phyloP scores from a whole-genome alignment of 495 filamentous ascomycete species.

The Amniculicola lignicola region DNA sequence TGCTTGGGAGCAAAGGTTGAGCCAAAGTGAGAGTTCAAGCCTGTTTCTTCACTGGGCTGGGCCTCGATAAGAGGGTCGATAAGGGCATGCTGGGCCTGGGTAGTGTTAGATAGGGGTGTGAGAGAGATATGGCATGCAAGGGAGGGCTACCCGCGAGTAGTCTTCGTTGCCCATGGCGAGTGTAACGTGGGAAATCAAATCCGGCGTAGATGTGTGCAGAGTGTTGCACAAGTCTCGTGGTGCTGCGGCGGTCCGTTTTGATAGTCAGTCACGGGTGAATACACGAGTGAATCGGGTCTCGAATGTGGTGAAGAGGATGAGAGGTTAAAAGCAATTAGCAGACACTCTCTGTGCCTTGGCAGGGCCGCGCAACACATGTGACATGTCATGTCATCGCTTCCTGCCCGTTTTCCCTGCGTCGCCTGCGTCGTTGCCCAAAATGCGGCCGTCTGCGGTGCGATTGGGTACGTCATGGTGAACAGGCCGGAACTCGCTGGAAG shows the following conservation, averaged over 20 bases:
- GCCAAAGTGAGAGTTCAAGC: conserved; percentile 48
- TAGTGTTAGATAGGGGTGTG: not conserved
- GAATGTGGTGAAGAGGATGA: not conserved
- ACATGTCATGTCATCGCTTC: conserved; percentile 13
- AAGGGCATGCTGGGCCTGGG: conserved; percentile 53
- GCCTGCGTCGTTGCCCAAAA: not conserved
- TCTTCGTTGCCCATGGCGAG: conserved; percentile 28
- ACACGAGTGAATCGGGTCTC: not conserved
- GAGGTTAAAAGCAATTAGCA: not conserved
- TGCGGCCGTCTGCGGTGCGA: too few relatives aligned
- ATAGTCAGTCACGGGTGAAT: not conserved
- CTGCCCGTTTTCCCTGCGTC: not conserved
- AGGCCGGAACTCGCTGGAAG: not conserved
- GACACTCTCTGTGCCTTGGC: conserved; percentile 22
- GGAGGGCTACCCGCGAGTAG: conserved; percentile 14
- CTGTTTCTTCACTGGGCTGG: conserved; percentile 53
- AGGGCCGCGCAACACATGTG: conserved; percentile 29
- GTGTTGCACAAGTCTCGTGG: too few relatives aligned
- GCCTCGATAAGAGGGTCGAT: conserved; percentile 57
- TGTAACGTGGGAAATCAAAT: too few relatives aligned
- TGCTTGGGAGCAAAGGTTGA: conserved; percentile 38
- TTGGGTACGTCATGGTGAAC: conserved; percentile 12
- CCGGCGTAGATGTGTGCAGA: too few relatives aligned
- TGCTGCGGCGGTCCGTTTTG: not conserved
- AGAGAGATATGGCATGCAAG: not conserved